A percentile compares a stretch with the other conserved stretches of the same genome.
These are phyloP conservation scores for Lupinus albus DNA, from an alignment of 306 rosid species.

Conservation along the genomic window DNA sequence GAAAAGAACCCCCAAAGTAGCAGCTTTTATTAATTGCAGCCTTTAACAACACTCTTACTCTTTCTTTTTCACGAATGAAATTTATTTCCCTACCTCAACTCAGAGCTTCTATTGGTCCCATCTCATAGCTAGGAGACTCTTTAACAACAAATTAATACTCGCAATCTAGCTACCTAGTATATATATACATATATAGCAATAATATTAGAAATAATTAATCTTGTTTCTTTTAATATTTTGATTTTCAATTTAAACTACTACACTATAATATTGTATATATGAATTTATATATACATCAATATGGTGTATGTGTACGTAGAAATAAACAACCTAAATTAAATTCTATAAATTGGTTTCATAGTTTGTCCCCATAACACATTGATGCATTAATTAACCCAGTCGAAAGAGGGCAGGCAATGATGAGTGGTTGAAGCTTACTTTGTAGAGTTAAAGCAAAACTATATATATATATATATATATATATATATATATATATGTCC, in stretches of 20 bases:
- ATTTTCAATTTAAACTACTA: too few species aligned
- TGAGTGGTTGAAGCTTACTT: conserved; percentile 42
- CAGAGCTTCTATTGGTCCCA: conserved; percentile 21
- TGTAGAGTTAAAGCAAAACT: conserved; percentile 42
- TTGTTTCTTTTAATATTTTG: too few species aligned
- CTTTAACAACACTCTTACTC: background rate
- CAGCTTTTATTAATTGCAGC: background rate
- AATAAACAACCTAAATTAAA: conserved; percentile 39
- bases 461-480: too few species aligned
- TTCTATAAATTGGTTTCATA: conserved; percentile 33
- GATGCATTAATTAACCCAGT: conserved; percentile 42
- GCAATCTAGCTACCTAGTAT: too few species aligned
- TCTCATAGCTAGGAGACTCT: background rate
- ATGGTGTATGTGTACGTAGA: conserved; percentile 5
- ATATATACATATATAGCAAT: too few species aligned
- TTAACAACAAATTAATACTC: background rate
- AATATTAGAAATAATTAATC: conserved; percentile 29
- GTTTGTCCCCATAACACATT: conserved; percentile 45
- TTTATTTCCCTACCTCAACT: conserved; percentile 19
- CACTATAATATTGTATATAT: too few species aligned
- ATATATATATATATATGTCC: too few species aligned
- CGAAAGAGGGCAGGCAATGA: conserved; percentile 31
- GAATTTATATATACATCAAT: background rate
- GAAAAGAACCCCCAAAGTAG: background rate
- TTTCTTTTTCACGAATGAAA: background rate